A percentile compares a stretch with the other conserved stretches of the same genome.
Conservation (phyloP, 768 basidiomycete genomes). For the Pulveroboletus sp. region DNA sequence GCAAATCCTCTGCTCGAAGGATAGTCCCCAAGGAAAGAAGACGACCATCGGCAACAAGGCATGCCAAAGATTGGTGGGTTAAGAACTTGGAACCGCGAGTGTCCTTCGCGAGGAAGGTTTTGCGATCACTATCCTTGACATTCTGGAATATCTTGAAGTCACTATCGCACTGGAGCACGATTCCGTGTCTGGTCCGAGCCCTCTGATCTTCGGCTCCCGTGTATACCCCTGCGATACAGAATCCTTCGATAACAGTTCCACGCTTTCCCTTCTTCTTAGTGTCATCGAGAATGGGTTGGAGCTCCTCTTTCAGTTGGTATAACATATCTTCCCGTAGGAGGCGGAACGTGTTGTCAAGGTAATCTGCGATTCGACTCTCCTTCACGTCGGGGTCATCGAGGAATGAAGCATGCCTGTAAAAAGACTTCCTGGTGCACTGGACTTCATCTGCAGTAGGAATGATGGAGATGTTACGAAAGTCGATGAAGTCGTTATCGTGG, state of each 20-base stretch:
- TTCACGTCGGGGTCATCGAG: constrained; percentile 14
- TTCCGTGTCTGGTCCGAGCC: constrained; percentile 41
- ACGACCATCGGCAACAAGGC: constrained; percentile 44
- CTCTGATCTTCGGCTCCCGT: constrained; percentile 19
- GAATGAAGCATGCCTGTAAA: constrained; percentile 43
- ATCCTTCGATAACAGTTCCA: constrained; percentile 26
- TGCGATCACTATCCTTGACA: constrained; percentile 28
- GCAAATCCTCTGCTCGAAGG: constrained; percentile 49
- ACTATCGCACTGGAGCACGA: constrained; percentile 34
- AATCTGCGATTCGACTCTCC: constrained; percentile 35
- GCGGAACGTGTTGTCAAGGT: constrained; percentile 64
- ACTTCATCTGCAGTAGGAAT: constrained; percentile 62
- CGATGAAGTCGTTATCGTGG: constrained; percentile 62
- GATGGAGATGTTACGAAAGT: constrained; percentile 56
- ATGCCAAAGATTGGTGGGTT: constrained; percentile 51
- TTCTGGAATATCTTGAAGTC: constrained; percentile 35
- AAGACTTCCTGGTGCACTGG: constrained; percentile 40
- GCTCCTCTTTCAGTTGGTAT: constrained; percentile 50
- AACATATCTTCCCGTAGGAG: constrained; percentile 63
- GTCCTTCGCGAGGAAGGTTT: constrained; percentile 33
- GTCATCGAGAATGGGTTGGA: constrained; percentile 38
- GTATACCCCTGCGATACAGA: constrained; percentile 37
- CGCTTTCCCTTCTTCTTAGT: constrained; percentile 37
- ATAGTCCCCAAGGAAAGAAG: constrained; percentile 53
- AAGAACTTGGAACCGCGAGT: constrained; percentile 34